Base-by-base conservation (phyloP, 1,284 basidiomycete species). In the Naganishia liquefaciens region DNA sequence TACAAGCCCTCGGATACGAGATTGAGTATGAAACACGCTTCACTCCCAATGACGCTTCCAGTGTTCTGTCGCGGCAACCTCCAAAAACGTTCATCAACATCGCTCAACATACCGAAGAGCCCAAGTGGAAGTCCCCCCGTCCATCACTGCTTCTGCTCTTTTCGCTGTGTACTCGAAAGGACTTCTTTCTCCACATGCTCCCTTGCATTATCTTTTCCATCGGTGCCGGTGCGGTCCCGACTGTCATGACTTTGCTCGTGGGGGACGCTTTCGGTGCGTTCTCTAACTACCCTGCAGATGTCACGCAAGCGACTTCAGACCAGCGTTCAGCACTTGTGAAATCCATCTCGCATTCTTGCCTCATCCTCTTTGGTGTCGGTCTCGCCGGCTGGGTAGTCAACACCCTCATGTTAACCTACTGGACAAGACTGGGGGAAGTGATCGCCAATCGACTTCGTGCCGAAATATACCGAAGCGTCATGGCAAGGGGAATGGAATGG, bases 181-280 rank as follows among this genome's bases (percentile, higher is more conserved):
- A 90, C 70, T 72, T 83, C 63, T 3, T 78, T 28, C 71, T 85
- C 54, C 69, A 82, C 25, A 81, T 92, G 66, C 79, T 94, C 58
- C 94, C 94, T 1, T 92, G 89, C 3, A 70, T 89, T 60, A 21
- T 85, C 49, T 82, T 86, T 28, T 89, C 91, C 4, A 66, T 91
- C 44, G 78, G 85, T 47, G 83, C 87, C 0, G 90, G 92, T 49
- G 85, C 87, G 42, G 83, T 97, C 42, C 91, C 90, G 0, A 91
- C 95, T 0, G 90, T 90, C 81, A 97, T 98, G 93, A 94, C 95
- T 6, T 84, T 86, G 61, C 85, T 95, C 69, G 82, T 98, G 69
- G 94, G 95, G 33, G 84, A 89, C 61, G 86, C 88, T 5, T 96
- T 98, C 80, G 84, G 90, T 71, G 83, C 87, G 0, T 93, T 96